Evolutionary conservation across 768 basidiomycete species (phyloP).

Genomic region (Russula sp.): DNA sequence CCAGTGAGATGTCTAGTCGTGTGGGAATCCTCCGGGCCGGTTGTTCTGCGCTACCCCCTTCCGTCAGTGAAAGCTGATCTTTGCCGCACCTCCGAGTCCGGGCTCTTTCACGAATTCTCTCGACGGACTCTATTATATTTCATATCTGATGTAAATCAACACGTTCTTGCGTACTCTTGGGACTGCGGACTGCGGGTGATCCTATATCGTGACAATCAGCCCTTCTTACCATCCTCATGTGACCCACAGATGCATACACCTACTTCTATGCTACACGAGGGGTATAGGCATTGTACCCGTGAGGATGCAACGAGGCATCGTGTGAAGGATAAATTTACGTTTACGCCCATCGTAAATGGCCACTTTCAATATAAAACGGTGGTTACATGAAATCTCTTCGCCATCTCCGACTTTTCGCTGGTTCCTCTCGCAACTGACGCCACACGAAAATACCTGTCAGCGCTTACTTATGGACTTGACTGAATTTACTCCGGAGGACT

Average conservation of each 20-base stretch:
- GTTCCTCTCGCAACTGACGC: not conserved
- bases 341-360: not conserved
- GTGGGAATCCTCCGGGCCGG: no score
- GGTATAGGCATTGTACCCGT: not conserved
- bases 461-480: not conserved
- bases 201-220: not conserved
- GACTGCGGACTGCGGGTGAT: constrained; percentile 8
- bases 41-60: no score
- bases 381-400: not conserved
- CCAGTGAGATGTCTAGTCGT: no score
- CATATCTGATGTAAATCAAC: not conserved
- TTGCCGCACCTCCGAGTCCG: not conserved
- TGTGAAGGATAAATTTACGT: not conserved
- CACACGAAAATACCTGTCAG: not conserved
- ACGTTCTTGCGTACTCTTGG: not conserved
- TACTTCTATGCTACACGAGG: not conserved
- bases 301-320: constrained; percentile 1
- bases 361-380: not conserved
- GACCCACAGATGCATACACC: not conserved
- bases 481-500: not conserved
- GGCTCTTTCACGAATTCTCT: not conserved
- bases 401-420: not conserved
- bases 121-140: not conserved
- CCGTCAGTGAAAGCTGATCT: not conserved
- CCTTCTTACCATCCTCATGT: not conserved